Evolutionary conservation across 441 rosid species (phyloP), one percentile per base, ranked within the genome.

Genomic region (Gossypium trilobum): DNA sequence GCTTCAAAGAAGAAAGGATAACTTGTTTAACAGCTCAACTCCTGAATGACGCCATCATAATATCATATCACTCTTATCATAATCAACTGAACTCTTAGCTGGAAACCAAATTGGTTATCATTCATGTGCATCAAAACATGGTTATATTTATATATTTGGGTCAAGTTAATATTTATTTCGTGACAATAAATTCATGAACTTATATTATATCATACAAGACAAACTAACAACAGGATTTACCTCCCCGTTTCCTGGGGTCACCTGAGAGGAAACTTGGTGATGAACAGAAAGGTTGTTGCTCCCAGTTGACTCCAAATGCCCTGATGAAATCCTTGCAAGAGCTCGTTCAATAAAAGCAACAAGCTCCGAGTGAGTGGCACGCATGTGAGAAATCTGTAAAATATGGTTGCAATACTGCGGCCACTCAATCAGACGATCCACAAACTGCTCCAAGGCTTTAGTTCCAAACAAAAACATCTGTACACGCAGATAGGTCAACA

Each of bases 401-500:
- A 96, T 92, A 78, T 96, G 99, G 82, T 93, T 93, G 83, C 99
- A 96, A 82, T 96, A 96, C 56, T 91, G 99, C 5, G 99, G 99
- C 95, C 95, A 90, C 85, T 93, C 98, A 76, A 93, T 87, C 65
- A 96, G 80, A 73, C 98, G 97, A 79, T 90, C 97, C 82, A 91
- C 88, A 64, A 96, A 96, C 84, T 96, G 97, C 82, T 96, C 98
- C 88, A 96, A 80, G 7, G 99, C 98, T 81, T 89, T 91, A 71
- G 95, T 93, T 55, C 99, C 99, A 82, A 96, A 96, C 65, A 89
- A 85, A 88, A 91, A 96, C 97, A 96, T 93, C 98, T 96, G 86
- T 78, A 79, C 5, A 58, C 62, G 79, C 72, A 79, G 65, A 78
- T 66, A 23, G 36, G 71, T 51, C 51, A 76, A 50, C 59, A 68